A percentile compares a stretch with the other conserved stretches of the same genome.
phyloP scores from a whole-genome alignment of 257 asterid genomes.

The Petunia secreta region DNA sequence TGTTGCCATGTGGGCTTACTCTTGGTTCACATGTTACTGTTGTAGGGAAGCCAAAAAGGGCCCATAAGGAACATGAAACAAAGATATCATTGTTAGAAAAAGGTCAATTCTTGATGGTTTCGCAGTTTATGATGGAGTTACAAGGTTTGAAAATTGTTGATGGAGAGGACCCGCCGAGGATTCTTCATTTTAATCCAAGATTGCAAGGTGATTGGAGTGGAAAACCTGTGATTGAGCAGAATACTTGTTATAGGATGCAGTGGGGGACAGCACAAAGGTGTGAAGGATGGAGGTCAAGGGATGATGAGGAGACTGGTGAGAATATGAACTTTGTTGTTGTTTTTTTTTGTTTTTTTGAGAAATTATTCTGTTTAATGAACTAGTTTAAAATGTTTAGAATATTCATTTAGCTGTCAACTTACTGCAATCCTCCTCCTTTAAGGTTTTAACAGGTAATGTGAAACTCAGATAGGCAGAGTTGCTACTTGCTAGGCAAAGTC shows the following conservation, averaged over 20 bases:
- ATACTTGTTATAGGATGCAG: conserved; percentile 86
- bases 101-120: conserved; percentile 87
- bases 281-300: conserved; percentile 86
- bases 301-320: conserved; percentile 95
- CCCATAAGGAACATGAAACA: conserved; percentile 72
- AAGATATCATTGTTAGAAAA: conserved; percentile 78
- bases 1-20: conserved; percentile 88
- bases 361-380: conserved; percentile 1
- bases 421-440: conserved; percentile 11
- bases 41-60: conserved; percentile 73
- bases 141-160: conserved; percentile 92
- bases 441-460: neutral
- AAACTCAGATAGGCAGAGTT: neutral
- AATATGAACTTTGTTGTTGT: conserved; percentile 41
- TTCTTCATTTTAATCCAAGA: conserved; percentile 72
- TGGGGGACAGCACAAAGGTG: conserved; percentile 90
- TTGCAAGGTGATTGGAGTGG: conserved; percentile 89
- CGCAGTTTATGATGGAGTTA: conserved; percentile 94
- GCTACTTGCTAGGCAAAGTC: conserved; percentile 14
- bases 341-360: neutral
- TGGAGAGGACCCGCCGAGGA: conserved; percentile 84
- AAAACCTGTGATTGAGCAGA: conserved; percentile 88
- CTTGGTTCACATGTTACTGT: conserved; percentile 94
- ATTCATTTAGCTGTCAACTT: neutral
- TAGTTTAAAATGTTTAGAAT: neutral